Base-by-base conservation (phyloP, 164 flowering plant species). In the Warburgia ugandensis region DNA sequence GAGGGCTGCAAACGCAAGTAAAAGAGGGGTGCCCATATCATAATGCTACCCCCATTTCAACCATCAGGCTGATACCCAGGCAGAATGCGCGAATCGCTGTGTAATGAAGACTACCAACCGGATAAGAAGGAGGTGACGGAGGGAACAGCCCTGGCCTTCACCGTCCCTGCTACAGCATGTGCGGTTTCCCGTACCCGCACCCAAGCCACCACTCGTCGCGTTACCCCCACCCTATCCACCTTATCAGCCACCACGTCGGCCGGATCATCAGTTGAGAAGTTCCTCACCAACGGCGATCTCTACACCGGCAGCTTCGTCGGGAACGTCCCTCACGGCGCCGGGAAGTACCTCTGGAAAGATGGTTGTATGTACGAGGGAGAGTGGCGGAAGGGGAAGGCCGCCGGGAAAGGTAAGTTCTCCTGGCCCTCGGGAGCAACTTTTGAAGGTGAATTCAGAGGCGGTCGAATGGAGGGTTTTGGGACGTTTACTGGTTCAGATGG, bases 341-440 rank as follows among this genome's bases (percentile, higher is more conserved):
- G 96, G 0, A 88, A 86, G 62, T 92, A 86, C 55, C 54, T 85
- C 6, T 92, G 99, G 96, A 75, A 73, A 0, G 98, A 92, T 44
- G 98, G 96, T 22, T 92, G 98, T 58, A 80, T 82, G 95, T 88
- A 88, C 58, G 77, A 75, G 1, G 99, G 99, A 1, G 97, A 88
- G 35, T 92, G 95, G 95, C 58, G 55, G 21, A 46, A 60, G 31
- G 99, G 96, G 5, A 89, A 84, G 37, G 77, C 81, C 0, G 80
- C 73, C 78, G 94, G 95, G 1, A 70, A 43, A 48, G 97, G 99
- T 0, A 64, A 62, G 59, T 86, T 92, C 62, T 75, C 80, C 30
- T 92, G 99, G 97, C 99, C 97, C 1, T 78, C 88, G 0, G 99
- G 99, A 12, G 95, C 94, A 9, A 74, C 79, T 3, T 92, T 84